Conservation (phyloP, 352 stramenopile genomes). For the Globisporangium cylindrosporum region DNA sequence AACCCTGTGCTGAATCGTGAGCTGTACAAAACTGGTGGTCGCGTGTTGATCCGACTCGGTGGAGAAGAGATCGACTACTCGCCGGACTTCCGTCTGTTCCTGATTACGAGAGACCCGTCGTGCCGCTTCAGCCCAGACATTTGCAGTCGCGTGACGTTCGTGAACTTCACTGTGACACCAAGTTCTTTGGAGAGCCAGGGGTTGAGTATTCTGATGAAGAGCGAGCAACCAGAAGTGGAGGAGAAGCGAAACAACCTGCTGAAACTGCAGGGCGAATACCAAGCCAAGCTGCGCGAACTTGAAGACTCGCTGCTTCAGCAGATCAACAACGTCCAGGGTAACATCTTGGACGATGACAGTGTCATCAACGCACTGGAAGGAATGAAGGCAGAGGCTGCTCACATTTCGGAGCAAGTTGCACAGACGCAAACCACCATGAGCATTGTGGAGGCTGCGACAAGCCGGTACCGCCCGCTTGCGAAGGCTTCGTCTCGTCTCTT, state of each 20-base stretch:
- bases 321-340: conserved; percentile 98
- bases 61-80: conserved; percentile 99
- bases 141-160: conserved; percentile 97
- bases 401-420: conserved; percentile 92
- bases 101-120: conserved; percentile 97
- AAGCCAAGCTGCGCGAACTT: conserved; percentile 94
- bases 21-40: conserved; percentile 97
- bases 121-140: conserved; percentile 98
- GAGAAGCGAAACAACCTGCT: conserved; percentile 94
- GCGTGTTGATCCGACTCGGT: conserved; percentile 96
- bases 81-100: conserved; percentile 97
- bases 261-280: conserved; percentile 98
- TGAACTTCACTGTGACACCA: conserved; percentile 99
- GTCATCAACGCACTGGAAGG: conserved; percentile 98
- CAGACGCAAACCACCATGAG: conserved; percentile 83
- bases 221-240: conserved; percentile 97
- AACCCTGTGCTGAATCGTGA: conserved; percentile 99
- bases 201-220: conserved; percentile 94
- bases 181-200: conserved; percentile 97
- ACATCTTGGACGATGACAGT: conserved; percentile 98
- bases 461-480: conserved; percentile 95
- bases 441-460: conserved; percentile 88
- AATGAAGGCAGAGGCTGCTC: conserved; percentile 96
- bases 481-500: conserved; percentile 86
- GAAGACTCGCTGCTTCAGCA: conserved; percentile 98